These are phyloP conservation scores for Trichoderma lentiforme DNA, from an alignment of 2,329 filamentous ascomycete genomes.

Conservation along the genomic window DNA sequence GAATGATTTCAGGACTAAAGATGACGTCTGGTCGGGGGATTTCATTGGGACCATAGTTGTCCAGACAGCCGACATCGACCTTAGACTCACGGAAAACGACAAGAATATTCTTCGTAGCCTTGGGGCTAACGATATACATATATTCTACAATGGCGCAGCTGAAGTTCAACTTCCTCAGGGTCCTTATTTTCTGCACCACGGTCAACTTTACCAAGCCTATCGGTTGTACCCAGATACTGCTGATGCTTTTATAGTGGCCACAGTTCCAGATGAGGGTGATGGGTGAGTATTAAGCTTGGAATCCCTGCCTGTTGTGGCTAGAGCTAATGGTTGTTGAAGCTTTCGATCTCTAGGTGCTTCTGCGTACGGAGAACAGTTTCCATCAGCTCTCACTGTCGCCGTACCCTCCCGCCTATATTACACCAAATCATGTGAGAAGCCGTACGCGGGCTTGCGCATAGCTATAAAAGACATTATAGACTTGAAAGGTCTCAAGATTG, in stretches of 20 bases:
- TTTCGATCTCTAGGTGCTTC: not conserved
- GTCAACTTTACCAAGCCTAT: not conserved
- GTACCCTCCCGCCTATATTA: not conserved
- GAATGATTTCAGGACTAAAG: not conserved
- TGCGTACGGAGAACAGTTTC: not conserved
- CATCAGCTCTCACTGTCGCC: not conserved
- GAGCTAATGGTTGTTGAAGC: not conserved
- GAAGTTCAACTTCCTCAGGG: not conserved
- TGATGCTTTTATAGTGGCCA: not conserved
- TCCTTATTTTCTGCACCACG: not conserved
- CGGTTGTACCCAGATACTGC: not conserved
- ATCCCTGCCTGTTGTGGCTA: accelerated
- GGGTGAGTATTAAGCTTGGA: not conserved
- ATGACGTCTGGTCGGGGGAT: not conserved
- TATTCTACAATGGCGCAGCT: not conserved
- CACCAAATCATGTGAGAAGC: not conserved
- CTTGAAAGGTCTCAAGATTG: not conserved
- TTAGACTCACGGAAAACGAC: not conserved
- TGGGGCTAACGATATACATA: not conserved
- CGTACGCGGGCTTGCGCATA: not conserved
- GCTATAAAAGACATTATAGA: not conserved
- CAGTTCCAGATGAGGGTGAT: not conserved
- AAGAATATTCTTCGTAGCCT: not conserved
- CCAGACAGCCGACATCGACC: not conserved
- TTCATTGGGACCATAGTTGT: not conserved